Base-by-base conservation (phyloP, 139 green algal genomes). In the Tetradesmus lagerheimii region DNA sequence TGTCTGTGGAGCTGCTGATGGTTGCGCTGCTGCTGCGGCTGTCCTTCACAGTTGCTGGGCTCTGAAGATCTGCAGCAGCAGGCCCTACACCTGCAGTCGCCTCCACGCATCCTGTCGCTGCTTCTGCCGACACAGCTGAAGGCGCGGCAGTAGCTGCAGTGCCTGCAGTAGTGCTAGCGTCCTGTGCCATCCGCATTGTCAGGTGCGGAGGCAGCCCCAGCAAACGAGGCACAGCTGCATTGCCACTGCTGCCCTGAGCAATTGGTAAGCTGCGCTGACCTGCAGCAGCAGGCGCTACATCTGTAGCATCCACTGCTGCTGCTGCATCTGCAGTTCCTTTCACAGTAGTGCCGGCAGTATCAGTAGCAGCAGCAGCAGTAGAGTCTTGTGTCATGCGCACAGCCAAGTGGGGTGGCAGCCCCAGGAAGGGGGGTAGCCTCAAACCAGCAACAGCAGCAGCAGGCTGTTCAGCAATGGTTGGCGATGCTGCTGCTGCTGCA, bases 401-500 rank as follows among this genome's bases (percentile, higher is more conserved):
- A 31, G 57, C 57, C 57, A 71, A 8, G 23, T 71, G 57, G 1
- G 57, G 57, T 31, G 57, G 57, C 23, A 71, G 57, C 1, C 57
- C 57, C 75, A 81, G 31, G 34, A 81, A n/a, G 16, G 35, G 75
- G 25, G 35, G 75, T n/a, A 81, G 31, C 75, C 75, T 9, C 75
- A 81, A 45, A 35, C 35, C 75, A 45, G 75, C 75, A 41, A n/a
- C 79, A 66, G 79, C 79, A 85, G 79, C 79, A 85, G 79, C 79
- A 85, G 79, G 35, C 47, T 62, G 47, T 62, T 1, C 57, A 31
- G 57, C 20, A 31, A 1, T 4, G n/a, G 57, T 71, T 4, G 57
- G 12, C 23, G 16, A 6, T n/a, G 57, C 57, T 71, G 57, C 57
- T 71, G 57, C 57, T 35, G 74, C 74, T 45, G 31, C 66, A 77